phyloP scores from a whole-genome alignment of 2,329 filamentous ascomycete species.

The Purpureocillium takamizusanense region DNA sequence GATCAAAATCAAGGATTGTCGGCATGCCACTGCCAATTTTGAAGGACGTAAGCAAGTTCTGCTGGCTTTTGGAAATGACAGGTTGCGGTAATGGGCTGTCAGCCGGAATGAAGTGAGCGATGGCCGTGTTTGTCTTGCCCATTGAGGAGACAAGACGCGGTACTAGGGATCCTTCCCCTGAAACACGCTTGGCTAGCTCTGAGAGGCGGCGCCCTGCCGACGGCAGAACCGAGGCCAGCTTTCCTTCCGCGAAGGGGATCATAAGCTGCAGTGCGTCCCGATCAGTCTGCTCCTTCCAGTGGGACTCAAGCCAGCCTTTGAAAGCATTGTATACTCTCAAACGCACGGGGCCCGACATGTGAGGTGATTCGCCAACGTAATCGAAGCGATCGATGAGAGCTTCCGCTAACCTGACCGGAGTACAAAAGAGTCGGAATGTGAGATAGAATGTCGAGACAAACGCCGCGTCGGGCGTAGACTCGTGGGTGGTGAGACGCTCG shows the following conservation, averaged over 20 bases:
- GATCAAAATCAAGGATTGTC: conserved; percentile 81
- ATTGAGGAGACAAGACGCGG: conserved; percentile 78
- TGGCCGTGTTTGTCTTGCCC: conserved; percentile 75
- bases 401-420: conserved; percentile 68
- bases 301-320: conserved; percentile 94
- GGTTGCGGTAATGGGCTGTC: conserved; percentile 65
- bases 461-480: conserved; percentile 81
- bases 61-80: conserved; percentile 66
- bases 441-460: conserved; percentile 95
- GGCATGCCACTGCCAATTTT: conserved; percentile 62
- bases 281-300: conserved; percentile 83
- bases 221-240: conserved; percentile 60
- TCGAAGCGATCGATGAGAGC: conserved; percentile 86
- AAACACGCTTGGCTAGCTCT: conserved; percentile 72
- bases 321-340: conserved; percentile 92
- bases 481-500: conserved; percentile 88
- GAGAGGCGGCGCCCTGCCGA: conserved; percentile 71
- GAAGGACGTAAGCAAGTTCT: conserved; percentile 62
- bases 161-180: conserved; percentile 64
- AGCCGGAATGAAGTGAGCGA: conserved; percentile 58
- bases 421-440: conserved; percentile 89
- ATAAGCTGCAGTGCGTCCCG: conserved; percentile 67
- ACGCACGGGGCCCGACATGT: conserved; percentile 69
- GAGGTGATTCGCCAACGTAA: conserved; percentile 71
- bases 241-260: conserved; percentile 67